Base-by-base conservation (phyloP, 2,329 filamentous ascomycete species). In the Cladobotryum protrusum region DNA sequence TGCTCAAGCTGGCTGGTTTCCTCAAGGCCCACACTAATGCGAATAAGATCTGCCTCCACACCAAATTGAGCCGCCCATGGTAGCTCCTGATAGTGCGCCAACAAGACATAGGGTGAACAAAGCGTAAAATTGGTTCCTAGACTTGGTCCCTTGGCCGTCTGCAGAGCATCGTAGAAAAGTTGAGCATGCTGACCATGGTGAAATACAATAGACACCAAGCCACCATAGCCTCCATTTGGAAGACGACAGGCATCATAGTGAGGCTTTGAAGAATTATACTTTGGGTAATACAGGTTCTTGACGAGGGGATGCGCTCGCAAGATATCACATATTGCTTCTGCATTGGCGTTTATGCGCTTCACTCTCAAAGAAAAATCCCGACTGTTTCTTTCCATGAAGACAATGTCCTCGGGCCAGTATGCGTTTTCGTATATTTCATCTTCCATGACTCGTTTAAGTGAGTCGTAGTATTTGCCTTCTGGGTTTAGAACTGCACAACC, bases 71-170 rank as follows among this genome's bases (percentile, higher is more conserved):
- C 82, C 40, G 87, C 89, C 93, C 93, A 99, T n/a, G 91, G 85
- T 39, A 97, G 68, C 72, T 99, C 93, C 42, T 79, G 76, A 61
- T 93, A 99, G 67, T 99, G 93, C 4, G 93, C 93, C 32, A 99
- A 70, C 33, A 99, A 73, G 18, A 93, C 89, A 66, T 96, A 99
- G 0, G 93, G 93, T 44, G 86, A 95, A 50, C 86, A 86, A 35
- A 99, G 74, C 0, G 93, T 97, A 65, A 99, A 99, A 67, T 99
- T 99, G 1, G 93, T 97, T 2, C 93, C 93, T 45, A 99, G 73
- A 67, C 90, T 96, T 0, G 93, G 93, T 0, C 93, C 93, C 68
- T 99, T 99, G 36, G 89, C 84, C 1, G 90, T 93, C 54, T 95
- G 83, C 14, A 99, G 72, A 12, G 80, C 77, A 68, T 99, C 90